Evolutionary conservation across 2,329 filamentous ascomycete genomes (phyloP).

Genomic region (Neofusicoccum parvum): DNA sequence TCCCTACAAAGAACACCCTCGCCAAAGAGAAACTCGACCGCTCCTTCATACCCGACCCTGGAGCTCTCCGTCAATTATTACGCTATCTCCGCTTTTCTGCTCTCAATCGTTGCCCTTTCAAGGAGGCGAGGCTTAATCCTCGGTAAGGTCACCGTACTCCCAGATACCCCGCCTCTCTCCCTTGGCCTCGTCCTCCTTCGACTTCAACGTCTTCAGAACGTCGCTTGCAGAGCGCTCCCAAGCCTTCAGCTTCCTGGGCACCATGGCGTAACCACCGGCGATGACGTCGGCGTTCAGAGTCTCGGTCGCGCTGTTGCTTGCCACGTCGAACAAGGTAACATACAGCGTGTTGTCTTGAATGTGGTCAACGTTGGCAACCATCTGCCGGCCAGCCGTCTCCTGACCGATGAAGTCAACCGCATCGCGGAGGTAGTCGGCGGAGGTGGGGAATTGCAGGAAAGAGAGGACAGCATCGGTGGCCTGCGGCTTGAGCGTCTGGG

Average conservation of each 20-base stretch:
- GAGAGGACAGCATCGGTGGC: constrained; percentile 85
- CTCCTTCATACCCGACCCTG: too few species aligned
- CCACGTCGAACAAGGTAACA: constrained; percentile 84
- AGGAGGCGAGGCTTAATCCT: constrained; percentile 40
- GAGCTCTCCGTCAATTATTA: too few species aligned
- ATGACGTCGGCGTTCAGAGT: constrained; percentile 91
- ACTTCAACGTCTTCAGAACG: constrained; percentile 70
- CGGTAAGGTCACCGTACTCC: constrained; percentile 97
- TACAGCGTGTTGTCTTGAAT: constrained; percentile 79
- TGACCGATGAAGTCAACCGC: constrained; percentile 75
- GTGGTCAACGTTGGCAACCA: constrained; percentile 90
- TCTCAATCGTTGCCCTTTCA: too few species aligned
- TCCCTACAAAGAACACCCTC: too few species aligned
- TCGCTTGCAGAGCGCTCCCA: constrained; percentile 82
- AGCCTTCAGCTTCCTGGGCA: constrained; percentile 84
- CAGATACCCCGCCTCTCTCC: constrained; percentile 82
- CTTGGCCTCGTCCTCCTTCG: constrained; percentile 79
- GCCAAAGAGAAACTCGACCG: too few species aligned
- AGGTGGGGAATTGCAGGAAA: constrained; percentile 83
- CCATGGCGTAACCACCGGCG: constrained; percentile 82
- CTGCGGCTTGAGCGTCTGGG: constrained; percentile 75
- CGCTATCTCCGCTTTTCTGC: too few species aligned
- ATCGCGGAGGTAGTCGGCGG: constrained; percentile 80
- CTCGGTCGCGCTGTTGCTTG: constrained; percentile 64
- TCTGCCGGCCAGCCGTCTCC: constrained; percentile 70